Evolutionary conservation across 192 early-diverging fungal species (phyloP).

Genomic region (Coemansia sp.): DNA sequence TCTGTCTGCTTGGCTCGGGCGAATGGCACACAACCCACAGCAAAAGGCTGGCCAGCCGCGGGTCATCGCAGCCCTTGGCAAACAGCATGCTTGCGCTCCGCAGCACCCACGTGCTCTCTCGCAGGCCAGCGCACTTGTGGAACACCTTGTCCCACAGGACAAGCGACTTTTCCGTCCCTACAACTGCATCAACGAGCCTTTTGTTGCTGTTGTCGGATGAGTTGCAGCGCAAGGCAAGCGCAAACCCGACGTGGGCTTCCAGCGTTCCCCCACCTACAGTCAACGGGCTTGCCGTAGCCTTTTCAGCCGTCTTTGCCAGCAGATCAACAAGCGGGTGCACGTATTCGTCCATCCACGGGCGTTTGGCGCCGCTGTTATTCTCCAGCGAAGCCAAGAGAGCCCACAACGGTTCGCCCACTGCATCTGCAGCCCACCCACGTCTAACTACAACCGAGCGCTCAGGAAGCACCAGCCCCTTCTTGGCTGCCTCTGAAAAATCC

Average conservation of each 20-base stretch:
- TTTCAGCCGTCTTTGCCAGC: slow-evolving; percentile 59
- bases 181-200: slow-evolving; percentile 31
- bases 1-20: slow-evolving; percentile 27
- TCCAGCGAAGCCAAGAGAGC: neutral
- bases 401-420: slow-evolving; percentile 63
- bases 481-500: slow-evolving; percentile 51
- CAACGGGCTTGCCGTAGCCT: slow-evolving; percentile 63
- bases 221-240: slow-evolving; percentile 49
- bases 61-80: slow-evolving; percentile 29
- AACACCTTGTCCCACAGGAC: slow-evolving; percentile 85
- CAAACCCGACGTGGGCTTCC: slow-evolving; percentile 67
- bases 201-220: neutral
- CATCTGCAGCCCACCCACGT: slow-evolving; percentile 65
- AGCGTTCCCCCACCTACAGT: slow-evolving; percentile 60
- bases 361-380: neutral
- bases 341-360: slow-evolving; percentile 23
- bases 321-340: slow-evolving; percentile 50
- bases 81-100: slow-evolving; percentile 59
- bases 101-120: slow-evolving; percentile 71
- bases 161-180: slow-evolving; percentile 67
- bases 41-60: slow-evolving; percentile 22
- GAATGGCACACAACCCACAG: slow-evolving; percentile 47
- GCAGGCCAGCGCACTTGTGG: slow-evolving; percentile 63
- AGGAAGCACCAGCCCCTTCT: slow-evolving; percentile 59
- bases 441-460: slow-evolving; percentile 65